These are phyloP conservation scores for Blastobotrys muscicola DNA, from an alignment of 805 yeast genomes.

Conservation along the genomic window DNA sequence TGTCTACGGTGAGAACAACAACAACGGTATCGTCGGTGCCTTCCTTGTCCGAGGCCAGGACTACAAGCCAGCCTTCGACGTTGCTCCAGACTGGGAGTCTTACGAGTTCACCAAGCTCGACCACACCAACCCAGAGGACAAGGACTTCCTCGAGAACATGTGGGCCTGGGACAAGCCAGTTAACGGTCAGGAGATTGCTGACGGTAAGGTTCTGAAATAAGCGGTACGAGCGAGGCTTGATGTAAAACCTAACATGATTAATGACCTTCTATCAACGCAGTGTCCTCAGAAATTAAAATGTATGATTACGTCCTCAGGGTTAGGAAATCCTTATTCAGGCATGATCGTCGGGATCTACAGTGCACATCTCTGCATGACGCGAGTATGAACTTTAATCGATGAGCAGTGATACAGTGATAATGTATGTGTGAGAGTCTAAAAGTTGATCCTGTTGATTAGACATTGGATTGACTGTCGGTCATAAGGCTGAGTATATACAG, in stretches of 20 bases:
- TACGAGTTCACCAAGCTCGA: conserved; percentile 78
- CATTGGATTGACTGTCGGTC: too few species aligned
- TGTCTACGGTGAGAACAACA: conserved; percentile 97
- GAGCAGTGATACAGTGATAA: neutral
- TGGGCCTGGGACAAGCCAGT: conserved; percentile 99
- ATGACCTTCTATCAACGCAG: neutral
- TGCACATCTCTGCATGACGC: neutral
- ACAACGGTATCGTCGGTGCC: conserved; percentile 95
- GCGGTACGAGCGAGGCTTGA: conserved; percentile 1
- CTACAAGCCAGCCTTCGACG: conserved; percentile 81
- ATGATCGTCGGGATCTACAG: too few species aligned
- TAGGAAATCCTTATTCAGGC: too few species aligned
- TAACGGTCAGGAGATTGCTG: conserved; percentile 77
- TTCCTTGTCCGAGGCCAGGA: conserved; percentile 95
- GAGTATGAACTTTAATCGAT: neutral
- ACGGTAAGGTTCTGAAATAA: conserved; percentile 96
- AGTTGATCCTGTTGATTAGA: too few species aligned
- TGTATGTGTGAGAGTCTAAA: too few species aligned
- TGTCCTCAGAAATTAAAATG: too few species aligned
- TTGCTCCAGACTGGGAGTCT: conserved; percentile 99
- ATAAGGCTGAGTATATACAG: too few species aligned
- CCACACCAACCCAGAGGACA: conserved; percentile 63
- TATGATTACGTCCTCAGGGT: too few species aligned
- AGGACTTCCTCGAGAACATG: conserved; percentile 75
- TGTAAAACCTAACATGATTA: neutral